Evolutionary conservation across 495 filamentous ascomycete species (phyloP), one percentile per base, ranked within the genome.

Genomic region (Xylaria telfairii): DNA sequence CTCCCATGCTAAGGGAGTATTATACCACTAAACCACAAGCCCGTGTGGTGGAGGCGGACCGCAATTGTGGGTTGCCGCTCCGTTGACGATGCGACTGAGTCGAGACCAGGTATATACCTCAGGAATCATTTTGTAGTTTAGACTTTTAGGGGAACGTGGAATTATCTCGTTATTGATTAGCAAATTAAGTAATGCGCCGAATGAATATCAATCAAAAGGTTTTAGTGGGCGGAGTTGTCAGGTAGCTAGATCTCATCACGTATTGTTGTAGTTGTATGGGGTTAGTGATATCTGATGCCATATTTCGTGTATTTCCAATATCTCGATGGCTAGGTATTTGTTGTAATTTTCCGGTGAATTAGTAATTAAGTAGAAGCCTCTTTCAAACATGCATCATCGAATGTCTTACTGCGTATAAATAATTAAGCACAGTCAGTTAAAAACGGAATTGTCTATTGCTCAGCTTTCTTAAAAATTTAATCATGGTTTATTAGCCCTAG

Each of bases 1-100:
- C 84, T 81, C 83, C 82, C 82, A 70, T 70, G 68, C 68, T 70
- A 70, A 70, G 68, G 68, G 68, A 70, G 68, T 70, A 70, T 70
- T 70, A 70, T 70, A 70, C 68, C 68, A 70, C 68, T 70, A 70
- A 70, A 70, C 68, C 68, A 70, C 68, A 70, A 70, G 68, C 68
- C 68, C 68, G 49, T 28, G 10, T 28, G 24, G n/a, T 51, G 9
- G 49, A 28, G 24, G 1, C 10, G 24, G 3, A 26, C 4, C 0
- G 13, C 47, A 21, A 51, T 51, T 6, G 21, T 26, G 8, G 8
- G 47, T 26, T 26, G 47, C 24, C 15, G 24, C 49, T 53, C 49
- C 21, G 10, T 53, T 53, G 49, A 28, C n/a, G 21, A 28, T 21
- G 21, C 21, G 26, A 24, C 21, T 26, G 0, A 0, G 1, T 12